phyloP scores from a whole-genome alignment of 140 eudicot species.

The Bidens hawaiensis region DNA sequence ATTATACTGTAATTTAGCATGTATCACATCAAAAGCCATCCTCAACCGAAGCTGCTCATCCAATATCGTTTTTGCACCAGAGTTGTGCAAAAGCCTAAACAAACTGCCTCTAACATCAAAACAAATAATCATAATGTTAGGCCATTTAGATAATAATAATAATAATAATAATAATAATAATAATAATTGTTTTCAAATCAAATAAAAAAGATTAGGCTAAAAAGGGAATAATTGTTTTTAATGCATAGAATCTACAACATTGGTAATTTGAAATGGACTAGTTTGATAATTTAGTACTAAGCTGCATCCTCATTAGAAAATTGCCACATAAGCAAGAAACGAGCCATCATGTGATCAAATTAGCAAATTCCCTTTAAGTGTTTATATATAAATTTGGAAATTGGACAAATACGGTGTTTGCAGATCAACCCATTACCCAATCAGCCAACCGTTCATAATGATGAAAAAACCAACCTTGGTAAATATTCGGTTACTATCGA shows the following conservation, averaged over 20 bases:
- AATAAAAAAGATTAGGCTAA: background rate
- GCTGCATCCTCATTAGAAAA: background rate
- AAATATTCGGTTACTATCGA: constrained; percentile 92
- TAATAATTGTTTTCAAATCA: background rate
- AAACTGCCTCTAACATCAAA: constrained; percentile 78
- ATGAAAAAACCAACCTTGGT: constrained; percentile 57
- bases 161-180: no score
- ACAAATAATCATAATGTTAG: constrained; percentile 10
- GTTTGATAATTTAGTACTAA: background rate
- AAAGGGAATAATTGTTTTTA: background rate
- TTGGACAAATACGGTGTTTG: background rate
- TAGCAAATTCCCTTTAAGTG: background rate
- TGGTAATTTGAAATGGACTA: background rate
- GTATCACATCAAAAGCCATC: constrained; percentile 98
- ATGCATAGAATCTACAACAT: background rate
- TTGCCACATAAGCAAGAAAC: background rate
- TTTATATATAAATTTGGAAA: constrained; percentile 1
- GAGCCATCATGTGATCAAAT: background rate
- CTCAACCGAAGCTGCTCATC: constrained; percentile 76
- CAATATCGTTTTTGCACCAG: constrained; percentile 65
- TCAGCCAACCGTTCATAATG: background rate
- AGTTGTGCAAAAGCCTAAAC: constrained; percentile 70
- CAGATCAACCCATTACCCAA: background rate
- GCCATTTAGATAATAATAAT: no score
- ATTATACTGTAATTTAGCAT: background rate